Base-by-base conservation (phyloP, 2,329 filamentous ascomycete species). In the Aspergillus melleus region DNA sequence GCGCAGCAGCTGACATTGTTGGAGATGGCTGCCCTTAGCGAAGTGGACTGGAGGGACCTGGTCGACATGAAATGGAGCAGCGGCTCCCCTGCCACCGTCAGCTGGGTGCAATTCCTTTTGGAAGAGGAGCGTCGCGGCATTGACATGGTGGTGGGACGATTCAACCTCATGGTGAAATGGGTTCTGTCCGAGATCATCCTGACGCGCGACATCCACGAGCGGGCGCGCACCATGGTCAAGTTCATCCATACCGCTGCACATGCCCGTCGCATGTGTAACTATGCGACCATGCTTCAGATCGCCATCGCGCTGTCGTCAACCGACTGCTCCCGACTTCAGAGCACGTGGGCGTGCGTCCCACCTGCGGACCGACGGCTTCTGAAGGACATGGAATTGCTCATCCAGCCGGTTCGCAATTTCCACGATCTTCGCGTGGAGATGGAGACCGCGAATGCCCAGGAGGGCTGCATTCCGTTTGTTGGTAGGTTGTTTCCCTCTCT, bases 101-200 rank as follows among this genome's bases (percentile, higher is more conserved):
- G 86, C 66, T 89, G 86, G 86, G 85, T 87, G 4, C 81, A 86
- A 54, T 88, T 86, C 68, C 79, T 88, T 20, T 77, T 80, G 49
- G 77, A 80, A 12, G 73, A 84, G 64, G 80, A 83, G 49, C 81
- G 80, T 20, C 80, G 79, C 52, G 86, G 86, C 30, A 85, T 89
- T 49, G 86, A 88, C 61, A 76, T 89, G 39, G 86, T 88, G 61
- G 86, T 87, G 53, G 84, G 86, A 24, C 84, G 86, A 26, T 88
- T 88, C 77, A 89, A 89, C 63, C 76, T 89, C 4, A 84, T 88
- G 63, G 85, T 88, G 61, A 88, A 88, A 75, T 89, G 86, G 86
- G 82, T 82, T 9, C 75, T 87, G 11, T 88, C 86, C 0, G 85
- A 88, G 66, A 82, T 86, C 62, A 75, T 89, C 11, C 79, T 89